Evolutionary conservation across 139 green algal species (phyloP).

Genomic region (Haematococcus lacustris): DNA sequence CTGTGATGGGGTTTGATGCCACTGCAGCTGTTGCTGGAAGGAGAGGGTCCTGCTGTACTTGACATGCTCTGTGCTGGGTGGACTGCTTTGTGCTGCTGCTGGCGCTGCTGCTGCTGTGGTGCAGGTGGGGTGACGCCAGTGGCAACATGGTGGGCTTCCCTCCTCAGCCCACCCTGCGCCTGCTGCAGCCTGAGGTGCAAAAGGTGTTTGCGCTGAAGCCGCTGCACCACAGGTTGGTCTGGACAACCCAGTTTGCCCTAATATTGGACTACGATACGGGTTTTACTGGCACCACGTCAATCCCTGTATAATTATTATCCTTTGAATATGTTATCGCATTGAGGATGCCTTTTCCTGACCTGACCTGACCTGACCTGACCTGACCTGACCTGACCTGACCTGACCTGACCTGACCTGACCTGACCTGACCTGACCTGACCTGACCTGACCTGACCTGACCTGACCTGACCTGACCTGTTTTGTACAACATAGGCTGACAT

Average conservation of each 20-base stretch:
- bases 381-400: background rate
- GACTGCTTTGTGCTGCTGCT: too few relatives aligned
- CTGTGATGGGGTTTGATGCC: too few relatives aligned
- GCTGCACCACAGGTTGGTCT: constrained; percentile 6
- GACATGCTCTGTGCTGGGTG: too few relatives aligned
- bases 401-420: too few relatives aligned
- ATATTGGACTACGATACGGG: background rate
- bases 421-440: too few relatives aligned
- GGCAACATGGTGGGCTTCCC: constrained; percentile 10
- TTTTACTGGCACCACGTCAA: background rate
- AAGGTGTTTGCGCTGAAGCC: constrained; percentile 8
- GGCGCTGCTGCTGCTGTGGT: too few relatives aligned
- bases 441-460: background rate
- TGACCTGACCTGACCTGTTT: background rate
- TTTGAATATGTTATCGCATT: background rate
- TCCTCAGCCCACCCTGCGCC: background rate
- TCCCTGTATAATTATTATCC: background rate
- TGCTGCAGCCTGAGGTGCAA: background rate
- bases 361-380: background rate
- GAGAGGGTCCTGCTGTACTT: too few relatives aligned
- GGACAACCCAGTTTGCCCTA: background rate
- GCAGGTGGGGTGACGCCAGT: constrained; percentile 6
- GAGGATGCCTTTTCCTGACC: background rate
- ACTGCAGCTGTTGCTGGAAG: too few relatives aligned
- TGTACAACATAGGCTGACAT: background rate